Evolutionary conservation across 352 stramenopile species (phyloP), one percentile per base, ranked within the genome.

Genomic region (Phytopythium aichiense): DNA sequence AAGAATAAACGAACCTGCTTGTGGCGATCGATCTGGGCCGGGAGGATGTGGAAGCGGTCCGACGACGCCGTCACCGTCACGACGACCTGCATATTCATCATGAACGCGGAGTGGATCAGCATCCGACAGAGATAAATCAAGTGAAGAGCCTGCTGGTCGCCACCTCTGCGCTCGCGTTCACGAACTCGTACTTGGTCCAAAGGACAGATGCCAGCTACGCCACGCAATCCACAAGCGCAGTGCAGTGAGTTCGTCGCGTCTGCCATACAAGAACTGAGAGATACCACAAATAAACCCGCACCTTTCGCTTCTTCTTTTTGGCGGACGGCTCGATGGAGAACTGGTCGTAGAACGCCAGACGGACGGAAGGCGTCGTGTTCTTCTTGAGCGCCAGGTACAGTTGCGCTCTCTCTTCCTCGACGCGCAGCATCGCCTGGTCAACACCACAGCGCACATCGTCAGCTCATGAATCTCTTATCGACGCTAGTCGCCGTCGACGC

Each of bases 231-330:
- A 49, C n/a, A 28, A 20, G 15, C 28, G 5, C 28, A 52, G 40
- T 42, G 11, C 35, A 31, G 15, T 46, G 37, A 49, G 33, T 11
- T 49, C 40, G 23, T 12, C 40, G 40, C 40, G 15, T 23, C 40
- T 22, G 12, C 12, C 40, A 11, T 46, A 12, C 40, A 20, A 20
- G 16, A n/a, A 46, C 40, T 46, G 16, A 22, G 5, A 8, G 12
- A 7, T 30, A 37, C 53, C 18, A 59, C 3, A 9, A 35, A 23
- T n/a, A 20, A 38, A 13, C 33, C 0, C 46, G 12, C 33, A 88
- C 81, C 54, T 68, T 77, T 62, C 72, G 79, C 58, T 94, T 94
- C 72, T 89, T 92, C 64, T 73, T 88, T 49, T 87, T 89, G 42
- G 72, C 81, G 8, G 63, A 53, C 13, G 56, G 18, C 2, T 75